These are phyloP conservation scores for Trichosporon inkin DNA, from an alignment of 1,284 basidiomycete genomes.

Conservation along the genomic window DNA sequence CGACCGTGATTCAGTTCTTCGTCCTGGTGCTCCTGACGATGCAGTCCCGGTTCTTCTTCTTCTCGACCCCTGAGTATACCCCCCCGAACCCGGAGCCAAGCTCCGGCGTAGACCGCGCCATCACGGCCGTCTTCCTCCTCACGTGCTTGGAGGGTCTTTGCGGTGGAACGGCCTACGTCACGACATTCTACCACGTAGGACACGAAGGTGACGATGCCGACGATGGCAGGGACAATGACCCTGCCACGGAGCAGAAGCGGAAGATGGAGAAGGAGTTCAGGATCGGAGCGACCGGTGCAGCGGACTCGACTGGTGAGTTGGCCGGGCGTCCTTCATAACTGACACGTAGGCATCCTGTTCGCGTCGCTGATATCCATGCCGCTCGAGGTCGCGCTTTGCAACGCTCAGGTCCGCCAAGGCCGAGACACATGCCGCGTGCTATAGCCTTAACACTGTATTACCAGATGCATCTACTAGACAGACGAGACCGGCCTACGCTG, in stretches of 20 bases:
- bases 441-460: constrained; percentile 39
- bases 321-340: constrained; percentile 55
- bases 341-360: constrained; percentile 61
- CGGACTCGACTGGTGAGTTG: constrained; percentile 45
- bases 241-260: constrained; percentile 26
- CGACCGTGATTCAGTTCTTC: constrained; percentile 56
- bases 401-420: constrained; percentile 65
- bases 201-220: constrained; percentile 56
- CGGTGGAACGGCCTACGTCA: constrained; percentile 88
- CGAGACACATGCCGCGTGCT: constrained; percentile 68
- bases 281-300: constrained; percentile 73
- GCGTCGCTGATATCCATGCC: constrained; percentile 77
- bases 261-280: constrained; percentile 71
- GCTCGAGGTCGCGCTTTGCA: constrained; percentile 74
- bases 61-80: constrained; percentile 38
- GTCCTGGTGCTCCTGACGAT: constrained; percentile 58
- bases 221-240: constrained; percentile 55
- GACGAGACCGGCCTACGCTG: background rate
- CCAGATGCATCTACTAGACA: background rate
- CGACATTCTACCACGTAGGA: constrained; percentile 79
- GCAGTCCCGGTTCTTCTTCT: constrained; percentile 44
- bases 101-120: constrained; percentile 53
- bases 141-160: constrained; percentile 81
- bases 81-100: constrained; percentile 21
- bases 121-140: constrained; percentile 67